Evolutionary conservation across 345 rosid genomes (phyloP).

Genomic region (Syzygium grande): DNA sequence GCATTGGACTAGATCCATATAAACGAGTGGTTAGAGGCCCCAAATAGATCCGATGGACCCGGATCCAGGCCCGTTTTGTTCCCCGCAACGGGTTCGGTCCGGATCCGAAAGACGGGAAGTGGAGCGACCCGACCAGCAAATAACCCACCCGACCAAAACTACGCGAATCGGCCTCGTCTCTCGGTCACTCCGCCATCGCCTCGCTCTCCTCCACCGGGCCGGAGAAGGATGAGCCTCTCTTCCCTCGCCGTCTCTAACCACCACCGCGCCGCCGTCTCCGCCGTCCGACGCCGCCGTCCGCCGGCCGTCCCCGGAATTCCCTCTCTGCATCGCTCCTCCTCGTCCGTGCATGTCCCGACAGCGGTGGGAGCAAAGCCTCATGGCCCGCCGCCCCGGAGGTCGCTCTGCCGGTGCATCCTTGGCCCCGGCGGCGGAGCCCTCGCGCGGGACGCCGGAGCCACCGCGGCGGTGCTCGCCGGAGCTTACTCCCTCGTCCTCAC

Average conservation of each 20-base stretch:
- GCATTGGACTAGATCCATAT: neutral
- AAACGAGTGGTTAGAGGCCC: neutral
- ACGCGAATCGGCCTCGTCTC: neutral
- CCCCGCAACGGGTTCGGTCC: neutral
- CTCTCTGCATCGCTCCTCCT: neutral
- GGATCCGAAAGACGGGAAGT: neutral
- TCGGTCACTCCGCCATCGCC: neutral
- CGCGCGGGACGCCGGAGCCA: slow-evolving; percentile 60
- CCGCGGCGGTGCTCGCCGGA: slow-evolving; percentile 60
- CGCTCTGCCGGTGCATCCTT: neutral
- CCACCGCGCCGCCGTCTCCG: neutral
- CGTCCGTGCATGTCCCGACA: neutral
- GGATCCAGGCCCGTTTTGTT: neutral
- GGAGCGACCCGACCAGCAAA: neutral
- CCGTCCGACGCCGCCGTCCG: neutral
- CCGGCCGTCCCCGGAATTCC: neutral
- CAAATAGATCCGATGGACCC: neutral
- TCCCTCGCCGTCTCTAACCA: neutral
- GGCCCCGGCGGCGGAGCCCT: slow-evolving; percentile 11
- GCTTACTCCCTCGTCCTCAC: slow-evolving; percentile 59
- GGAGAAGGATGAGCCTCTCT: neutral
- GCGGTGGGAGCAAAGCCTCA: neutral
- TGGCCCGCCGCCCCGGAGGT: neutral
- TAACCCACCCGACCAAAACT: neutral
- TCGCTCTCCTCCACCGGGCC: neutral